Evolutionary conservation across 371 early-diverging fungal species (phyloP), one percentile per base, ranked within the genome.

Genomic region (Mucor plumbeus): DNA sequence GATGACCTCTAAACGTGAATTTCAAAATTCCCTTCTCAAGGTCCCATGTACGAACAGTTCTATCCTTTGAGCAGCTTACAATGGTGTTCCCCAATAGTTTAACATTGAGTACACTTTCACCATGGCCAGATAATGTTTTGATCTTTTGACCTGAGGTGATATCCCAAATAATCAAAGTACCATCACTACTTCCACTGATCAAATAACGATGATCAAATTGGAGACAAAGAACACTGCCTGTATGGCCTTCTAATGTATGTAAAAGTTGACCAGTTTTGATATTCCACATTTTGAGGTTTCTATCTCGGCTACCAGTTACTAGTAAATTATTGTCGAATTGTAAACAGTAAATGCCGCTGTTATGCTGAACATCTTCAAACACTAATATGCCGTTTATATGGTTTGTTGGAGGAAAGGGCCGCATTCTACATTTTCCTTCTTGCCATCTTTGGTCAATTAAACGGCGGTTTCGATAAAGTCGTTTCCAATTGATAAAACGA

Each of bases 311-410:
- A 0, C 97, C 96, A 6, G 91, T 91, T 15, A 93, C 85, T 21
- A 96, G 78, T 57, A 85, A 85, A 39, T 76, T 61, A 0, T 78
- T 77, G 65, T 93, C 92, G 67, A 92, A 92, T 75, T 94, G 97
- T 13, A 97, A 81, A 69, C 95, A 95, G 68, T 99, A 95, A 38
- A 99, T 94, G 31, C 95, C 90, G 63, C 97, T 99, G 0, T 81
- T 67, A 71, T 99, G 99, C 35, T 57, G 65, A 7, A 34, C 35
- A 5, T 61, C 48, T 61, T 47, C 47, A 35, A 47, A 41, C 13
- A 47, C 14, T 13, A 57, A 31, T 0, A 58, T 7, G 13, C 47
- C 48, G 6, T 44, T 19, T 0, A 41, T 17, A 3, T 33, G 7
- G 10, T n/a, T 56, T 59, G 31, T 63, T 1, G 78, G 59, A 47